phyloP scores from a whole-genome alignment of 257 asterid species.

The Plantago elongata region DNA sequence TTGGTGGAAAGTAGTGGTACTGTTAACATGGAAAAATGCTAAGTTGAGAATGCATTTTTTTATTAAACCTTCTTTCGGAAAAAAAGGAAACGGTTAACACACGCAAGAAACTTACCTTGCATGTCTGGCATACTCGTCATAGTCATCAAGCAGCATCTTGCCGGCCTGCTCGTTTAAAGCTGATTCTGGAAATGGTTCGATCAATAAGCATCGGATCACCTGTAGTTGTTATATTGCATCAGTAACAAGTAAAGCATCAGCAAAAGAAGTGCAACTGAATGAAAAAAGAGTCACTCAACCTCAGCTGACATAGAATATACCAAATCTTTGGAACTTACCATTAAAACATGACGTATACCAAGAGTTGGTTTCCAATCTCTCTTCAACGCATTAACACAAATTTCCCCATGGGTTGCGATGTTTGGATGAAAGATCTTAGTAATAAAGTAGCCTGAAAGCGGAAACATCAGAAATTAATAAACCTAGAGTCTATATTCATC shows the following conservation, averaged over 20 bases:
- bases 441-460: slow-evolving; percentile 66
- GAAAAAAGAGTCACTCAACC: background rate
- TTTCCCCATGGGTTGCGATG: slow-evolving; percentile 77
- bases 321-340: slow-evolving; percentile 40
- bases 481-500: background rate
- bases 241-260: slow-evolving; percentile 3
- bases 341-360: slow-evolving; percentile 85
- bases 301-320: background rate
- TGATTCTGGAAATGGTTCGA: slow-evolving; percentile 98
- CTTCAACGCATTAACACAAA: slow-evolving; percentile 95
- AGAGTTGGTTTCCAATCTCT: slow-evolving; percentile 90
- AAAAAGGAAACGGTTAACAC: background rate
- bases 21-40: no score
- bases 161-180: slow-evolving; percentile 97
- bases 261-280: background rate
- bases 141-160: slow-evolving; percentile 87
- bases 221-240: slow-evolving; percentile 19
- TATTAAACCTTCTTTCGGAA: no score
- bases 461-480: background rate
- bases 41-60: no score
- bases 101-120: slow-evolving; percentile 53
- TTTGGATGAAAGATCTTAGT: slow-evolving; percentile 97
- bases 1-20: no score
- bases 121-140: slow-evolving; percentile 83
- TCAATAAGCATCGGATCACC: slow-evolving; percentile 93